Evolutionary conservation across 106 monocot genomes (phyloP).

Genomic region (Dendrobium officinale): DNA sequence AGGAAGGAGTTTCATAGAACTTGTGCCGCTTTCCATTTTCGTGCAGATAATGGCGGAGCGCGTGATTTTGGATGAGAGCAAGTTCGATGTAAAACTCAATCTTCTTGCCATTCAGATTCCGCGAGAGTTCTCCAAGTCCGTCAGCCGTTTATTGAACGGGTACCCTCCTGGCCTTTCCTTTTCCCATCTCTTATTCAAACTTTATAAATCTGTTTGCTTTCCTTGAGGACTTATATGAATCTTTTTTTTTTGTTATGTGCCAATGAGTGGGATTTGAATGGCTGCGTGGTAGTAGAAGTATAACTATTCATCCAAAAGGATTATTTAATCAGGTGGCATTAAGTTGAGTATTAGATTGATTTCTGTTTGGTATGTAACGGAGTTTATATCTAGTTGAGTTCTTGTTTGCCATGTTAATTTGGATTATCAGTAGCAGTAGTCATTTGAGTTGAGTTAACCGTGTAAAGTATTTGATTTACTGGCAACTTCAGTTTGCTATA

Average conservation of each 20-base stretch:
- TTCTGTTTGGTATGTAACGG: no score
- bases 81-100: slow-evolving; percentile 60
- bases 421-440: no score
- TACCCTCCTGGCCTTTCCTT: slow-evolving; percentile 8
- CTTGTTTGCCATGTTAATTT: no score
- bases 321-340: no score
- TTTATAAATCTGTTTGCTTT: background rate
- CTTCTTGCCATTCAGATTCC: slow-evolving; percentile 75
- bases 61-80: slow-evolving; percentile 45
- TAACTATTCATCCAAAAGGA: no score
- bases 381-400: no score
- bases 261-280: background rate
- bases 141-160: slow-evolving; percentile 62
- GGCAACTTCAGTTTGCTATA: no score
- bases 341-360: no score
- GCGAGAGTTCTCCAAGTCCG: slow-evolving; percentile 51
- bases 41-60: background rate
- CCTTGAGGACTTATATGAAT: background rate
- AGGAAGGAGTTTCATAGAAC: background rate
- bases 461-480: no score
- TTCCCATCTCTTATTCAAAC: background rate
- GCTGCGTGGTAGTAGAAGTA: no score
- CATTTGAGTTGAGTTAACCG: no score
- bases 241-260: background rate
- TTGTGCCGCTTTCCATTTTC: background rate